Base-by-base conservation (phyloP, 2,329 filamentous ascomycete genomes). In the Neurospora sp. region DNA sequence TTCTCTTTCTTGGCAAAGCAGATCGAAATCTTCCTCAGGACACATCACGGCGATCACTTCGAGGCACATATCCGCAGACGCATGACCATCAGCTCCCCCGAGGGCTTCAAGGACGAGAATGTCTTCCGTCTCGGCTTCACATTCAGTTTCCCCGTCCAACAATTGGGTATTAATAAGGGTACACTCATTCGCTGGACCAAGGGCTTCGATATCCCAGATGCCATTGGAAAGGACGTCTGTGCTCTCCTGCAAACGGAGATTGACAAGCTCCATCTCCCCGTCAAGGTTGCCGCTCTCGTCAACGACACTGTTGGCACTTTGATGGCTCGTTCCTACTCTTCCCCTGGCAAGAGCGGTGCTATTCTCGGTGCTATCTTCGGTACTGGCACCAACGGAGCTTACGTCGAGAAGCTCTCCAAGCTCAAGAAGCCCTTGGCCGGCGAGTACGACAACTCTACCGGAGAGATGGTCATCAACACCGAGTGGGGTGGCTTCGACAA, bases 401-500 rank as follows among this genome's bases (percentile, higher is more conserved):
- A 98, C 79, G 91, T 98, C 52, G 96, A 99, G 85, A 97, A 96
- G 83, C 84, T 96, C 19, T 82, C 86, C 75, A 94, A 93, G 74
- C 88, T 98, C 77, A 93, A 89, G 78, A 99, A 98, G 83, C 82
- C 87, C 17, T 82, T 91, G 70, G 82, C 84, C 71, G 89, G 89
- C 73, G 84, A 90, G 4, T 96, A 91, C 75, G 93, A 97, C 80
- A 84, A 84, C 67, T 89, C 88, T 8, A 96, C 94, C 0, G 93
- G 94, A 68, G 89, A 96, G 75, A 99, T 99, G 96, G 93, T 99
- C 70, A 87, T 99, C 82, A 99, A 99, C 82, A 95, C 92, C 0
- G 96, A 99, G 82, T 99, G 96, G 96, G 96, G 96, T 72, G 97
- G 93, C 70, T 99, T 99, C 77, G 96, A 99, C 82, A 98, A 98